Conservation (phyloP, 2,329 filamentous ascomycete genomes). For the Calonectria pauciramosa region DNA sequence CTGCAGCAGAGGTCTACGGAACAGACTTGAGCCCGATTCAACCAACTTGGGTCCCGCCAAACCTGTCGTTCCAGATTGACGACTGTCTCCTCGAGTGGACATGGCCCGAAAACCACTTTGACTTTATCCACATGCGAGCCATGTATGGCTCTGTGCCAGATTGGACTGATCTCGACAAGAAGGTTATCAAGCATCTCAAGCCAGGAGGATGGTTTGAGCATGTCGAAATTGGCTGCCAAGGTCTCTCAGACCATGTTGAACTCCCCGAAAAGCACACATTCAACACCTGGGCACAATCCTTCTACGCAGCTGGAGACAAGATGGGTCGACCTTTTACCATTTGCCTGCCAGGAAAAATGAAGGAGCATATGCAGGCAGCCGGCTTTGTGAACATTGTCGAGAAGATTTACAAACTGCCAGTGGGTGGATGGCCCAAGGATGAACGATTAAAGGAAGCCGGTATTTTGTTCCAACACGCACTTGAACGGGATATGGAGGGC, state of each 20-base stretch:
- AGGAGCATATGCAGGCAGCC: conserved; percentile 19
- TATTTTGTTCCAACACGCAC: conserved; percentile 35
- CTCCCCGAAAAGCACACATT: conserved; percentile 24
- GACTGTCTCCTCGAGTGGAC: conserved; percentile 40
- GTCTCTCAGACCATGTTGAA: conserved; percentile 30
- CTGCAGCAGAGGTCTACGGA: conserved; percentile 32
- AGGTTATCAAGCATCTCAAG: conserved; percentile 32
- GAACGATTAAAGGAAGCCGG: conserved; percentile 35
- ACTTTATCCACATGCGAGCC: conserved; percentile 37
- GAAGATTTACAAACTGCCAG: conserved; percentile 35
- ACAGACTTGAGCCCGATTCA: conserved; percentile 38
- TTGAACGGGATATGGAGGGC: conserved; percentile 36
- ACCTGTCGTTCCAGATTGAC: conserved; percentile 39
- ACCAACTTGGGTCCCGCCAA: conserved; percentile 34
- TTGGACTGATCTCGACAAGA: conserved; percentile 24
- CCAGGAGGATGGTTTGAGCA: conserved; percentile 32
- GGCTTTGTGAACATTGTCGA: conserved; percentile 35
- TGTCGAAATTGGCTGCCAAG: conserved; percentile 20
- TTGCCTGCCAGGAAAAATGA: conserved; percentile 29
- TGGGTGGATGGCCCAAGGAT: conserved; percentile 36
- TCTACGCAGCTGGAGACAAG: conserved; percentile 30
- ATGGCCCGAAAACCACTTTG: conserved; percentile 29
- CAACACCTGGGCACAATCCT: conserved; percentile 33
- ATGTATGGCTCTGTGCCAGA: conserved; percentile 34
- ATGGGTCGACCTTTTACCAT: conserved; percentile 38